Conservation (phyloP, 371 early-diverging fungal genomes). For the Parasitella parasitica region DNA sequence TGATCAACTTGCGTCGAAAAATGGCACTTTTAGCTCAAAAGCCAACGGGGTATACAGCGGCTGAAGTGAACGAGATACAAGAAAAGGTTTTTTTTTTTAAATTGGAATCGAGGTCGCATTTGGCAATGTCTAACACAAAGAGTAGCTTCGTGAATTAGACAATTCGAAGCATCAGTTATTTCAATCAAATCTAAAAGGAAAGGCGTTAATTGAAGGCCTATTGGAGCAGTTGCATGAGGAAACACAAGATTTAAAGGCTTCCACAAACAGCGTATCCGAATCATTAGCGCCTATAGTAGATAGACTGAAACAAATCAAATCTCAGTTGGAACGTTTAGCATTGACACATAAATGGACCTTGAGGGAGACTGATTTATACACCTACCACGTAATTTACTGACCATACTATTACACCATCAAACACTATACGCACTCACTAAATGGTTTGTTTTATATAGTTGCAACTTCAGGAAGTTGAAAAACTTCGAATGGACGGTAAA, state of each 20-base stretch:
- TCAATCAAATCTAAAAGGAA: slow-evolving; percentile 64
- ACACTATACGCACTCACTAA: no score
- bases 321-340: slow-evolving; percentile 70
- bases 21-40: slow-evolving; percentile 53
- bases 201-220: slow-evolving; percentile 81
- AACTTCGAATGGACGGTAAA: slow-evolving; percentile 65
- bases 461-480: slow-evolving; percentile 74
- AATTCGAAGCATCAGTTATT: slow-evolving; percentile 62
- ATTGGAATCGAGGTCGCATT: not conserved
- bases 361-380: slow-evolving; percentile 80
- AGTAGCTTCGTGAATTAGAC: slow-evolving; percentile 66
- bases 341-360: slow-evolving; percentile 83
- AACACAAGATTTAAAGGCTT: slow-evolving; percentile 75
- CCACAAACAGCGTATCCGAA: slow-evolving; percentile 71
- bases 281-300: slow-evolving; percentile 72
- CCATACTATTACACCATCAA: not conserved
- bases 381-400: slow-evolving; percentile 58
- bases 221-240: slow-evolving; percentile 83
- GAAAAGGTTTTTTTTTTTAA: slow-evolving; percentile 36
- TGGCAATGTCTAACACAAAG: not conserved
- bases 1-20: slow-evolving; percentile 66
- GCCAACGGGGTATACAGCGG: slow-evolving; percentile 39
- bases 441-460: slow-evolving; percentile 21
- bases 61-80: slow-evolving; percentile 58
- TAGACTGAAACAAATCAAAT: slow-evolving; percentile 70